Evolutionary conservation across 129 eudicot species (phyloP), one percentile per base, ranked within the genome.

Genomic region (Ambrosia trifida): DNA sequence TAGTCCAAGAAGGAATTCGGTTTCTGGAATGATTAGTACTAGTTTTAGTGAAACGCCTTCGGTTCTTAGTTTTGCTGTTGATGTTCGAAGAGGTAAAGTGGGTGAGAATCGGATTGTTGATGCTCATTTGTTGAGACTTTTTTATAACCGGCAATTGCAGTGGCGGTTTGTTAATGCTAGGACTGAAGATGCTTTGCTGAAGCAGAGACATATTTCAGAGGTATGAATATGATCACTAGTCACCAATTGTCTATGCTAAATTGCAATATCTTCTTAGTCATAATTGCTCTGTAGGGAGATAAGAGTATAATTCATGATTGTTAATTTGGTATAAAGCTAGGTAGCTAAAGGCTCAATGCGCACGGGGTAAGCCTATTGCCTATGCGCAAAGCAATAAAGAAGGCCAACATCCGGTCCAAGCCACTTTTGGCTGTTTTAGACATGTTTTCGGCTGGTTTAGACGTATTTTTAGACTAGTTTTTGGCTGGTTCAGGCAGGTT

Each of bases 151-250:
- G 46, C 87, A 89, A 53, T 71, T 90, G 86, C 97, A 89, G 73
- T 94, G 97, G 98, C 86, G 98, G 68, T 94, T 85, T 87, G 96
- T 89, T 61, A 94, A 94, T 81, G 98, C 98, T 57, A 86, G 88
- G 69, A 78, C 84, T 43, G 91, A 94, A 85, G 93, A 86, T 68
- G 76, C 89, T 36, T 80, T 84, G 83, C 64, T 81, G 74, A 90
- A 85, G 74, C 98, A 94, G 84, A 85, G 81, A 77, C 90, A 81
- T 45, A 82, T 69, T 80, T 90, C 89, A 40, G 96, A 94, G 95
- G 98, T 94, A 80, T 41, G 85, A 56, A 92, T 94, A 78, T 40
- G 83, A 56, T 60, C 30, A 33, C 18, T 6, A 82, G 51, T 65
- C 30, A 24, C 16, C 4, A 16, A 61, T 11, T 7, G 52, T 47